Conservation (phyloP, 148 eudicot genomes). For the Dysphania ambrosioides region DNA sequence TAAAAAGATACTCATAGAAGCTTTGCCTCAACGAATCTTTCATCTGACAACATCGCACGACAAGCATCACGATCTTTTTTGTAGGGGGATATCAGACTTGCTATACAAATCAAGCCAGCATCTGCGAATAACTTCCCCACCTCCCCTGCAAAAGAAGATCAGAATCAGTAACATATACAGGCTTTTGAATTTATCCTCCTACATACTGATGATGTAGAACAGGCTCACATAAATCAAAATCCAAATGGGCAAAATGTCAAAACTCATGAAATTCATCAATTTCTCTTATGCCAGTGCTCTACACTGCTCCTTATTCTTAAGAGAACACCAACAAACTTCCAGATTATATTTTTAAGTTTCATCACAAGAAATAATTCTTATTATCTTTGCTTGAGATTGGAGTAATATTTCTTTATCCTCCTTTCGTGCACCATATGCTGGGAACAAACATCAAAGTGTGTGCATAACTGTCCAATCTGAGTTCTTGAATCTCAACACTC, state of each 20-base stretch:
- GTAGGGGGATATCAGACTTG: conserved; percentile 91
- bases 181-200: not conserved
- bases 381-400: not conserved
- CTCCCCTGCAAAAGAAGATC: conserved; percentile 50
- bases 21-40: conserved; percentile 67
- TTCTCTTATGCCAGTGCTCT: not conserved
- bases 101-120: conserved; percentile 78
- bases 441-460: not conserved
- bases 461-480: not conserved
- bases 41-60: conserved; percentile 70
- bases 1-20: not conserved
- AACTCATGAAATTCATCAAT: not conserved
- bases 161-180: not conserved
- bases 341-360: not conserved
- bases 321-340: too few species aligned
- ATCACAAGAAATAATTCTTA: not conserved
- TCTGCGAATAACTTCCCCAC: conserved; percentile 83
- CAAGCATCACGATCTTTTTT: conserved; percentile 88
- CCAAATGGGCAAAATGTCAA: not conserved
- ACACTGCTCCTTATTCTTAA: not conserved
- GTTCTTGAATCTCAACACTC: too few species aligned
- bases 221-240: not conserved
- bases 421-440: too few species aligned
- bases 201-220: not conserved
- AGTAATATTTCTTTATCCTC: not conserved